Evolutionary conservation across 225 moss, liverwort and hornwort species (phyloP), one percentile per base, ranked within the genome.

Genomic region (Ulota crispa): DNA sequence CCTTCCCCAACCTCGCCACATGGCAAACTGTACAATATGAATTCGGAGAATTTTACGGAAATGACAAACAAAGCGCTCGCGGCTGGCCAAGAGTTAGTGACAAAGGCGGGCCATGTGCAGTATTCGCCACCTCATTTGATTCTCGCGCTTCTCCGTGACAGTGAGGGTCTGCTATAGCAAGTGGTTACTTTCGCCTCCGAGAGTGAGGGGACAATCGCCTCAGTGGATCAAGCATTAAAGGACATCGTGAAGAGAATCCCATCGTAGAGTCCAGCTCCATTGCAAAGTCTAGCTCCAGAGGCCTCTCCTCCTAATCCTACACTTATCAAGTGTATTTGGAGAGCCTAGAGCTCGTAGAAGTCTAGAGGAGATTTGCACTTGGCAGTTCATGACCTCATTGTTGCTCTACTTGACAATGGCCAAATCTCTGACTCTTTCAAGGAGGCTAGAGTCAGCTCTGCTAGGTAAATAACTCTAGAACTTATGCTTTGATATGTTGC

Each of bases 31-130:
- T n/a, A n/a, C 31, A 32, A 3, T 32, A 98, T 98, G 98, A 94
- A 98, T 92, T 94, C 93, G 60, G 93, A 93, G 88, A 91, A 85
- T 26, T 98, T 95, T 68, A 98, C 98, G 1, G 93, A 95, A 78
- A 98, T 95, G 89, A 94, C 98, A 30, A 98, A 98, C 36, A 93
- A 98, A 72, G 95, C 98, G 30, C 85, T 98, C 10, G 94, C 93
- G n/a, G 94, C 93, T 6, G 95, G 95, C 8, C 95, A 98, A 61
- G 94, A 95, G 87, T 81, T 94, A 24, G 98, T 94, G 28, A 82
- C 93, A 4, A 93, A 87, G 19, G 89, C 75, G 1, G 94, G 98
- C 37, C 98, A 95, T 81, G 94, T 93, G 45, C 98, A 95, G 72
- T 99, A 99, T 27, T 89, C 94, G 24, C 98, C 95, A 4, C 56